Evolutionary conservation across 805 yeast genomes (phyloP), one percentile per base, ranked within the genome.

Genomic region (Suhomyces canberraensis): DNA sequence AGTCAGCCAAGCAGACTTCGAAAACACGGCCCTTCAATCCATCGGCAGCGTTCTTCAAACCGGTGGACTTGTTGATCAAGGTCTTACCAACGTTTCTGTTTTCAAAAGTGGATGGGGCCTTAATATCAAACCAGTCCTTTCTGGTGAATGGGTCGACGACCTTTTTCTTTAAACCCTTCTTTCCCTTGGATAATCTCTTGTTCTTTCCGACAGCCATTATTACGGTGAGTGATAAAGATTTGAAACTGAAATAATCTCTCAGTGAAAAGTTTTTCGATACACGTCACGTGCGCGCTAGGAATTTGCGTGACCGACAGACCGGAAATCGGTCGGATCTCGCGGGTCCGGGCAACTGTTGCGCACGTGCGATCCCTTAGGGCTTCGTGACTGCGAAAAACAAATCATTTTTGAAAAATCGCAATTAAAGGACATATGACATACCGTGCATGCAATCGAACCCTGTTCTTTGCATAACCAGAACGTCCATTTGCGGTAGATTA

Each of bases 81-180:
- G 98, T 91, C 82, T 91, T 90, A 74, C 98, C 98, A 67, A 89
- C 97, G 64, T 86, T 87, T 78, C 96, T 90, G 85, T 87, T 88
- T 76, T 90, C 97, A 65, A 90, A 91, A 61, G 96, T 89, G 62
- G 97, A 83, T 66, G 98, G 98, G 55, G 98, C 98, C 79, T 90
- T 89, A 76, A 90, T 87, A 73, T 86, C 95, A 73, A 78, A 90
- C 98, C 98, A 91, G 64, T 90, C 98, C 78, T 91, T 91, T 76
- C 90, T 89, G 83, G 96, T 79, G 93, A 91, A 91, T 69, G 98
- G 98, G 81, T 91, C 98, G 58, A 89, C 95, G 69, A 86, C 93
- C 84, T 84, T 91, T 95, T 91, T 93, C 95, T 91, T 91, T 73
- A 88, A 77, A 67, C 98, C 97, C 77, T 91, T 91, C 88, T 84